Conservation (phyloP, 169 alveolate species). For the Pseudocohnilembus persalinus region DNA sequence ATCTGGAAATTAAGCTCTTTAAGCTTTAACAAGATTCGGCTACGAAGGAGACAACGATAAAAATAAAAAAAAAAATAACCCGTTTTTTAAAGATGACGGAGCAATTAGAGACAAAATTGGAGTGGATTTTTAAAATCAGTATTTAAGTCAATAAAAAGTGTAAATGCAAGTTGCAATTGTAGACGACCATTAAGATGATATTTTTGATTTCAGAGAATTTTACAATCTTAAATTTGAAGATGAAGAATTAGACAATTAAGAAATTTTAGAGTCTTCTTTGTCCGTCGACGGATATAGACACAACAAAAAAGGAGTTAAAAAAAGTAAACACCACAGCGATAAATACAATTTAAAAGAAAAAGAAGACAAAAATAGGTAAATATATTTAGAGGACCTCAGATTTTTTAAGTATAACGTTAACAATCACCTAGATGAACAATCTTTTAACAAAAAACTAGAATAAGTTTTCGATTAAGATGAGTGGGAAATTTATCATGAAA, state of each 20-base stretch:
- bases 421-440: not conserved
- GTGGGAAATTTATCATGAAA: not conserved
- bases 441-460: slow-evolving; percentile 14
- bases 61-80: not conserved
- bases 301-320: not conserved
- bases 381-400: slow-evolving; percentile 32
- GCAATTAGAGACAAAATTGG: slow-evolving; percentile 34
- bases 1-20: not conserved
- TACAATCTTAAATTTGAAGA: slow-evolving; percentile 33
- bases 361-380: too few species aligned
- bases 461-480: slow-evolving; percentile 10
- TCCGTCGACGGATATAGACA: not conserved
- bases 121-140: slow-evolving; percentile 24
- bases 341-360: not conserved
- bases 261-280: slow-evolving; percentile 9
- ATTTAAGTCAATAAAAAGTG: slow-evolving; percentile 26
- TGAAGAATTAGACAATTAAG: slow-evolving; percentile 15
- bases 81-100: slow-evolving; percentile 3
- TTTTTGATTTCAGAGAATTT: slow-evolving; percentile 43
- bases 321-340: not conserved
- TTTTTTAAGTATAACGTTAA: slow-evolving; percentile 16
- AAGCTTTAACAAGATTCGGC: slow-evolving; percentile 30
- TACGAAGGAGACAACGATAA: slow-evolving; percentile 1
- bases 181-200: slow-evolving; percentile 42
- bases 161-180: slow-evolving; percentile 21